These are phyloP conservation scores for Arthrobotrys pseudoclavata DNA, from an alignment of 2,329 filamentous ascomycete genomes.

Conservation along the genomic window DNA sequence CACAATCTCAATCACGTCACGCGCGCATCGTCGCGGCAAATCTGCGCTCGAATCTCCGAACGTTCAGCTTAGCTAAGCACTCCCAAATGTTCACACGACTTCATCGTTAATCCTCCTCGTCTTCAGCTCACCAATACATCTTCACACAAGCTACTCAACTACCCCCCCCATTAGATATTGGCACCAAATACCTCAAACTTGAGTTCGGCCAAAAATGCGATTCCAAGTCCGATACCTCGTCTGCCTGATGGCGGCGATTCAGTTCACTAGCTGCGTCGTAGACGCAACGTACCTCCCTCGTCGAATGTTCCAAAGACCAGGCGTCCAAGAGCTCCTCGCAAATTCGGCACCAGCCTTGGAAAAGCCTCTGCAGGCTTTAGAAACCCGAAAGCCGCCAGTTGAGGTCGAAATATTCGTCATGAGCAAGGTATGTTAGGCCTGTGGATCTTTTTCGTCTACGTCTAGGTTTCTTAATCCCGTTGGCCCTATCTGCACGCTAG, in stretches of 20 bases:
- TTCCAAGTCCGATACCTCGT: constrained; percentile 22
- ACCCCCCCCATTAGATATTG: neutral
- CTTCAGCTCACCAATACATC: neutral
- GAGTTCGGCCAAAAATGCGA: constrained; percentile 15
- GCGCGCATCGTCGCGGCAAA: constrained; percentile 33
- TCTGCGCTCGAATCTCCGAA: neutral
- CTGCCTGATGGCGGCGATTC: constrained; percentile 27
- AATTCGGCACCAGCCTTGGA: constrained; percentile 20
- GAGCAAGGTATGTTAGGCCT: constrained; percentile 45
- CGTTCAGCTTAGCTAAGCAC: constrained; percentile 14
- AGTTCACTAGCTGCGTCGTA: constrained; percentile 19
- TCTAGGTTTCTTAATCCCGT: constrained; percentile 1
- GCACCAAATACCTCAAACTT: neutral
- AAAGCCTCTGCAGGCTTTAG: constrained; percentile 9
- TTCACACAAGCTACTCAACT: neutral
- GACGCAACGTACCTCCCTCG: neutral
- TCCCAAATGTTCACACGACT: constrained; percentile 43
- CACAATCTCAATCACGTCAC: constrained; percentile 35
- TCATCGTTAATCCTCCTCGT: neutral
- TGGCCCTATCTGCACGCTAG: constrained; percentile 4
- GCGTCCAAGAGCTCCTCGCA: neutral
- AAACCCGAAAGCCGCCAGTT: constrained; percentile 43
- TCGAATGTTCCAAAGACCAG: neutral
- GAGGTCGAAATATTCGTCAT: constrained; percentile 57
- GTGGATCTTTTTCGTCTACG: neutral